Conservation (phyloP, 345 rosid species). For the Clausena lansium region DNA sequence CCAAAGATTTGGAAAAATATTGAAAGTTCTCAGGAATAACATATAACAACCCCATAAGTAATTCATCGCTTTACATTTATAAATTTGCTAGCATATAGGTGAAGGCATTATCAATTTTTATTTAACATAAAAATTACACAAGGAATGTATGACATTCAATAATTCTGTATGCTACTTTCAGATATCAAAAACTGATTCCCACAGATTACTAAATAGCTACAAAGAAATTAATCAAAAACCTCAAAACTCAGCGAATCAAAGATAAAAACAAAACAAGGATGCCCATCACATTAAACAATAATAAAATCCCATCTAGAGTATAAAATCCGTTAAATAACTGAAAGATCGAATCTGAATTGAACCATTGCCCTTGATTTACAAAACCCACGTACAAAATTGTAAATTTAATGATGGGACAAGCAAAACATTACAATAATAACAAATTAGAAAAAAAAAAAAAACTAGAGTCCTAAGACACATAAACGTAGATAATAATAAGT, state of each 20-base stretch:
- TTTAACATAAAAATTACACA: neutral
- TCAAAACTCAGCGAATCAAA: neutral
- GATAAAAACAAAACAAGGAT: neutral
- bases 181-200: neutral
- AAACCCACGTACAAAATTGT: neutral
- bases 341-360: neutral
- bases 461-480: neutral
- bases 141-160: neutral
- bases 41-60: neutral
- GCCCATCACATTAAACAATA: neutral
- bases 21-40: neutral
- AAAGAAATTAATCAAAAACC: neutral
- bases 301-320: neutral
- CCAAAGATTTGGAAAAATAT: neutral
- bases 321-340: neutral
- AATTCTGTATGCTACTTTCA: neutral
- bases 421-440: neutral
- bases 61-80: neutral
- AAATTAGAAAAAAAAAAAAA: neutral
- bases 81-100: neutral
- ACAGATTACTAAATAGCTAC: neutral
- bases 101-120: neutral
- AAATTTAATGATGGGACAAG: neutral
- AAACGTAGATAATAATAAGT: neutral
- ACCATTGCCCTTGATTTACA: constrained; percentile 5